Percentiles rank a stretch among this genome's conserved stretches.
Evolutionary conservation across 2,329 filamentous ascomycete species (phyloP).

Genomic region (Orbilia oligospora): DNA sequence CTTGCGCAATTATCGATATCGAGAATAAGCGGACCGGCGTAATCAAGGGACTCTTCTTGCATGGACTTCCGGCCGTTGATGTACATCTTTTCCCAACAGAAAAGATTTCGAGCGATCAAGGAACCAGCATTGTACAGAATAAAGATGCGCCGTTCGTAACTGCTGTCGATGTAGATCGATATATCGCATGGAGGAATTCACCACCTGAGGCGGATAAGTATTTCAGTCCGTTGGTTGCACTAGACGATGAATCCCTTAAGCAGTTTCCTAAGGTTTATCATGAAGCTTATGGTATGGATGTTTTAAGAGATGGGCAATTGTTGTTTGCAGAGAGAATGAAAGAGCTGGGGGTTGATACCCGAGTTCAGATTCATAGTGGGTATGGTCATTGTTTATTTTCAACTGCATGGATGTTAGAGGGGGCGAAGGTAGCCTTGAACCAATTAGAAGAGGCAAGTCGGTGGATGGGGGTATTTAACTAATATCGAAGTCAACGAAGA

Average conservation of each 20-base stretch:
- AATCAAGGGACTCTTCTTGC: conserved; percentile 47
- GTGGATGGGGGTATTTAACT: conserved; percentile 39
- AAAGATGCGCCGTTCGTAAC: conserved; percentile 51
- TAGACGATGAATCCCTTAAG: conserved; percentile 37
- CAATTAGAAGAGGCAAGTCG: conserved; percentile 23
- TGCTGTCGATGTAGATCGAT: conserved; percentile 8
- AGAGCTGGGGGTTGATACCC: conserved; percentile 28
- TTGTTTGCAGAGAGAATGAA: conserved; percentile 50
- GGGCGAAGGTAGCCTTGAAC: conserved; percentile 6
- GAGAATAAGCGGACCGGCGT: conserved; percentile 10
- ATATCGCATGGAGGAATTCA: conserved; percentile 43
- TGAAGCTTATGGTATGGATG: conserved; percentile 54
- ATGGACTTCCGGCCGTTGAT: conserved; percentile 20
- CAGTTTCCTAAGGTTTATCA: conserved; percentile 40
- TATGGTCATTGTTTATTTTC: conserved; percentile 39
- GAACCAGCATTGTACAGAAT: conserved; percentile 40
- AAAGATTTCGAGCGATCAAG: conserved; percentile 26
- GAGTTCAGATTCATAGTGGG: conserved; percentile 27
- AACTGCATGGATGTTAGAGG: conserved; percentile 32
- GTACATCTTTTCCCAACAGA: conserved; percentile 41
- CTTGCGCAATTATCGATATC: conserved; percentile 44
- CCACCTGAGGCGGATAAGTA: conserved; percentile 44
- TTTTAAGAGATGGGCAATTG: conserved; percentile 53
- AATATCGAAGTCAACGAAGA: background rate
- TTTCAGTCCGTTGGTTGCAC: conserved; percentile 53